Conservation (phyloP, 1,139 yeast genomes). For the Ogataea hybrid region DNA sequence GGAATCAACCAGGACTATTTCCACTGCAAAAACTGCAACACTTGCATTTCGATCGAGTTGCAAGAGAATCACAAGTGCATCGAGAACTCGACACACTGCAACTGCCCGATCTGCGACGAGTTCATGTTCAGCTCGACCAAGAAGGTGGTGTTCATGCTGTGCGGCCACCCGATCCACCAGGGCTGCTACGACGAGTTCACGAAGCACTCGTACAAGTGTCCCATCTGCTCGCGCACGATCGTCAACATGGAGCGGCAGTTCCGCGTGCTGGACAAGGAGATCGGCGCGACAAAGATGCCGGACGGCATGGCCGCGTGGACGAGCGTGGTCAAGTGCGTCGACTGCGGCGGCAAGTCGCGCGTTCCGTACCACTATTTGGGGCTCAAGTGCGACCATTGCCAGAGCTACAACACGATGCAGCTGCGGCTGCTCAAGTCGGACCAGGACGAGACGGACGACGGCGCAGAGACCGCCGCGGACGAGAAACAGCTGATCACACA, state of each 20-base stretch:
- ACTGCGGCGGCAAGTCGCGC: slow-evolving; percentile 81
- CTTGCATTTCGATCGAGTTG: slow-evolving; percentile 80
- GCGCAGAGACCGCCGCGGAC: background rate
- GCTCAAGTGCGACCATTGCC: slow-evolving; percentile 80
- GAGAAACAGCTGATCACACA: slow-evolving; percentile 18
- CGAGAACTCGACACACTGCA: slow-evolving; percentile 82
- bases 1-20: slow-evolving; percentile 88
- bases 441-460: slow-evolving; percentile 1
- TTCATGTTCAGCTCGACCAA: slow-evolving; percentile 83
- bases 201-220: slow-evolving; percentile 83
- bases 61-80: slow-evolving; percentile 79
- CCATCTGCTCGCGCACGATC: slow-evolving; percentile 81
- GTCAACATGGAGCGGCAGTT: slow-evolving; percentile 88
- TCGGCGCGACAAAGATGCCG: slow-evolving; percentile 73
- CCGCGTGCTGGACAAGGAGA: slow-evolving; percentile 80
- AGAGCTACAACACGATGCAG: slow-evolving; percentile 83
- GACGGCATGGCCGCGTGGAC: slow-evolving; percentile 76
- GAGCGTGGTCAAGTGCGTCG: slow-evolving; percentile 79
- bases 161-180: slow-evolving; percentile 95
- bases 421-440: slow-evolving; percentile 41
- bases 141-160: slow-evolving; percentile 87
- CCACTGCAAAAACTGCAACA: slow-evolving; percentile 89
- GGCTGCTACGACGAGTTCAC: slow-evolving; percentile 77
- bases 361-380: slow-evolving; percentile 83
- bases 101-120: slow-evolving; percentile 93